Percentiles rank a stretch among this genome's conserved stretches.
phyloP scores from a whole-genome alignment of 116 monocot species.

The Dioscorea cayenensis region DNA sequence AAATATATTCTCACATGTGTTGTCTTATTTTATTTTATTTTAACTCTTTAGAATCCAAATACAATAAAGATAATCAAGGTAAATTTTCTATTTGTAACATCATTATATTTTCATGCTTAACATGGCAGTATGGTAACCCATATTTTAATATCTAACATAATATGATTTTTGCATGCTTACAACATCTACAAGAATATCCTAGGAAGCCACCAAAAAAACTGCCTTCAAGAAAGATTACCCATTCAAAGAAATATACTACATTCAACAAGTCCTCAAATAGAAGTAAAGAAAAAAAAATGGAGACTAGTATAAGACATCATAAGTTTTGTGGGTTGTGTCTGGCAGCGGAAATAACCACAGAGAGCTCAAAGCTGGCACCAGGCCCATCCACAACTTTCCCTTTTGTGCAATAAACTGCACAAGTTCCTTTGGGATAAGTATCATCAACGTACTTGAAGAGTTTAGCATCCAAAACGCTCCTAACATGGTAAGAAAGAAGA shows the following conservation, averaged over 20 bases:
- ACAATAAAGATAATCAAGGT: not conserved
- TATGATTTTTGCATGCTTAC: too few species aligned
- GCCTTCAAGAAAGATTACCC: too few species aligned
- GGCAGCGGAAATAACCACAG: conserved; percentile 74
- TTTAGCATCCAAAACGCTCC: conserved; percentile 67
- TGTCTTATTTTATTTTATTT: too few species aligned
- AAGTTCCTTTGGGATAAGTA: conserved; percentile 70
- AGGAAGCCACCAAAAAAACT: too few species aligned
- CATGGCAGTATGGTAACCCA: too few species aligned
- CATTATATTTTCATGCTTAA: too few species aligned
- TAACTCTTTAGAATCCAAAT: too few species aligned
- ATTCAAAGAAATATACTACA: too few species aligned
- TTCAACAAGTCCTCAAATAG: not conserved
- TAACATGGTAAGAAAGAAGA: conserved; percentile 19
- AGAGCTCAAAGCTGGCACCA: conserved; percentile 61
- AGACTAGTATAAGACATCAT: conserved; percentile 46
- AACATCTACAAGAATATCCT: too few species aligned
- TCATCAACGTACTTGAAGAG: conserved; percentile 78
- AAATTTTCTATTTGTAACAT: too few species aligned
- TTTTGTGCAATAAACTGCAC: conserved; percentile 79
- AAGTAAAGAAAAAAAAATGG: not conserved
- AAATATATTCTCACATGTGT: not conserved
- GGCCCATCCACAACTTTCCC: conserved; percentile 83
- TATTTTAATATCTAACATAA: too few species aligned
- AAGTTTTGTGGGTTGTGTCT: conserved; percentile 86